These are phyloP conservation scores for Proliferodiscus dingleyae DNA, from an alignment of 2,329 filamentous ascomycete species.

Conservation along the genomic window DNA sequence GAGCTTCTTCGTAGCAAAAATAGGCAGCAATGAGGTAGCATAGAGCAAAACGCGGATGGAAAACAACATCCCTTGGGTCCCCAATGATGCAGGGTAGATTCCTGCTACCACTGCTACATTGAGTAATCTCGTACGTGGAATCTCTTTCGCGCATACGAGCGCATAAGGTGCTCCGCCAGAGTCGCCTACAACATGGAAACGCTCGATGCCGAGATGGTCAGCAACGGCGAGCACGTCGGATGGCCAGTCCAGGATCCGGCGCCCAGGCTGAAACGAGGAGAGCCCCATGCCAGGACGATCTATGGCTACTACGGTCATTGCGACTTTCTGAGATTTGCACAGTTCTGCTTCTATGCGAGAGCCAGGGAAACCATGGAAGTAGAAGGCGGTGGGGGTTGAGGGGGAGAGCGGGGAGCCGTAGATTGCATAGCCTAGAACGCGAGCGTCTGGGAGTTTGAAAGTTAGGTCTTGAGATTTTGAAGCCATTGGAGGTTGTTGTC, in stretches of 20 bases:
- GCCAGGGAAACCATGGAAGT: conserved; percentile 40
- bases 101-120: conserved; percentile 6
- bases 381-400: conserved; percentile 31
- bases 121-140: conserved; percentile 23
- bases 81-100: conserved; percentile 9
- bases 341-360: conserved; percentile 36
- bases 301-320: conserved; percentile 34
- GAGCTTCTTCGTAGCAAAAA: conserved; percentile 1
- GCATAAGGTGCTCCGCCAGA: conserved; percentile 44
- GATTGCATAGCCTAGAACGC: conserved; percentile 38
- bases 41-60: conserved; percentile 1
- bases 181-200: conserved; percentile 40
- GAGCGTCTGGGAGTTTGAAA: conserved; percentile 37
- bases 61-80: conserved; percentile 10
- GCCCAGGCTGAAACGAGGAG: conserved; percentile 32
- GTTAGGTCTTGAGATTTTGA: conserved; percentile 10
- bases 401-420: conserved; percentile 29
- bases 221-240: conserved; percentile 39
- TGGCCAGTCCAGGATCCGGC: conserved; percentile 34
- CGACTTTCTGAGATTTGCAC: conserved; percentile 26
- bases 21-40: conserved; percentile 3
- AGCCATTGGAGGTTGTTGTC: too few relatives aligned
- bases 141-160: conserved; percentile 39
- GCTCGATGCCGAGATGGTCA: conserved; percentile 35
- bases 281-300: conserved; percentile 42